These are phyloP conservation scores for Diutina ranongensis DNA, from an alignment of 1,139 yeast genomes.

Conservation along the genomic window DNA sequence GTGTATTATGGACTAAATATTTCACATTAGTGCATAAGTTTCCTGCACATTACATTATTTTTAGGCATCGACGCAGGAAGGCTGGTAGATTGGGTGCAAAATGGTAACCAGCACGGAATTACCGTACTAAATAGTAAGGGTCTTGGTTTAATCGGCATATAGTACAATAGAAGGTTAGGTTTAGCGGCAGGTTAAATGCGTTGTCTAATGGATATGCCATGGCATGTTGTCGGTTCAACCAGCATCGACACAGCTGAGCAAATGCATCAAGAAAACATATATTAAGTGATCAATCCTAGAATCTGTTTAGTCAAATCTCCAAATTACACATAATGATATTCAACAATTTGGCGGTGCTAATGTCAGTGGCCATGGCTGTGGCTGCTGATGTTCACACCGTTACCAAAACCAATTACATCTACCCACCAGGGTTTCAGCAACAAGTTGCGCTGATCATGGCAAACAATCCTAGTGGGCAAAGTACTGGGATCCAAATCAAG, in stretches of 20 bases:
- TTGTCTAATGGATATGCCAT: no score
- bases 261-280: no score
- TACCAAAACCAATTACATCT: conserved; percentile 1
- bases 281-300: no score
- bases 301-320: no score
- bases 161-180: no score
- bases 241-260: no score
- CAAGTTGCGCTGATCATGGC: background rate
- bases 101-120: background rate
- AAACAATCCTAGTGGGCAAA: background rate
- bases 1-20: no score
- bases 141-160: no score
- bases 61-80: background rate
- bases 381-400: conserved; percentile 5
- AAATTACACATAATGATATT: conserved; percentile 2
- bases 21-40: no score
- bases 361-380: background rate
- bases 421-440: conserved; percentile 2
- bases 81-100: conserved; percentile 5
- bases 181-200: no score
- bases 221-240: no score
- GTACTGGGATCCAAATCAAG: background rate
- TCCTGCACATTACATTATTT: background rate
- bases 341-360: background rate
- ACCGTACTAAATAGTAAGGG: no score